Percentiles rank a stretch among this genome's conserved stretches.
phyloP scores from a whole-genome alignment of 306 rosid genomes.

The Herpetospermum pedunculosum region DNA sequence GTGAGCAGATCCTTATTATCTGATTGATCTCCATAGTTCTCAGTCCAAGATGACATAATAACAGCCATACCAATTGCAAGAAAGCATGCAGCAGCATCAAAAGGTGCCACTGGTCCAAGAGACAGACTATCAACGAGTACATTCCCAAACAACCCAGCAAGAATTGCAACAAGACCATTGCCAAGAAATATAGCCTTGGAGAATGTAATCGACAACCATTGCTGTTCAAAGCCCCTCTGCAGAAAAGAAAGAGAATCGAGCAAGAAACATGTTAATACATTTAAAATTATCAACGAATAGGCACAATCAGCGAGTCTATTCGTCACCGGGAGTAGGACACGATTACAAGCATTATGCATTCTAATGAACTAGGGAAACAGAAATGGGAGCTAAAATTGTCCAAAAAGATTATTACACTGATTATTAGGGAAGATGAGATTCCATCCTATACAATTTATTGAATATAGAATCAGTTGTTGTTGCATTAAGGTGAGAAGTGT shows the following conservation, averaged over 20 bases:
- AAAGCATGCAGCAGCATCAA: conserved; percentile 96
- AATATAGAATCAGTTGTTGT: background rate
- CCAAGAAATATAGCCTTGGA: conserved; percentile 93
- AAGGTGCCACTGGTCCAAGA: conserved; percentile 95
- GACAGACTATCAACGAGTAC: conserved; percentile 67
- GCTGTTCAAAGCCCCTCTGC: conserved; percentile 94
- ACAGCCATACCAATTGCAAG: conserved; percentile 86
- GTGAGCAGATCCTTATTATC: conserved; percentile 73
- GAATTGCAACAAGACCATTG: conserved; percentile 80
- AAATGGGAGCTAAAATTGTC: background rate
- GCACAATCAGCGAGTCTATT: background rate
- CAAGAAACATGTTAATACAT: background rate
- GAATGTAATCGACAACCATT: conserved; percentile 86
- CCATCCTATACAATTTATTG: background rate
- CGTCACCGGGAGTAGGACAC: background rate
- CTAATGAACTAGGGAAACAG: background rate
- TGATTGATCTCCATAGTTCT: conserved; percentile 77
- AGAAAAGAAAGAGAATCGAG: conserved; percentile 1
- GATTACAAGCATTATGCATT: background rate
- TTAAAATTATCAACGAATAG: background rate
- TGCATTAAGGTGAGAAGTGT: background rate
- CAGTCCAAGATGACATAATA: conserved; percentile 74
- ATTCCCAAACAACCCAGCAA: conserved; percentile 84
- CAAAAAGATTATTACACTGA: background rate
- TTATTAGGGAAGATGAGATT: background rate